Percentiles rank a stretch among this genome's conserved stretches.
These are phyloP conservation scores for Picea engelmannii DNA, from an alignment of 83 land plant species.

Conservation along the genomic window DNA sequence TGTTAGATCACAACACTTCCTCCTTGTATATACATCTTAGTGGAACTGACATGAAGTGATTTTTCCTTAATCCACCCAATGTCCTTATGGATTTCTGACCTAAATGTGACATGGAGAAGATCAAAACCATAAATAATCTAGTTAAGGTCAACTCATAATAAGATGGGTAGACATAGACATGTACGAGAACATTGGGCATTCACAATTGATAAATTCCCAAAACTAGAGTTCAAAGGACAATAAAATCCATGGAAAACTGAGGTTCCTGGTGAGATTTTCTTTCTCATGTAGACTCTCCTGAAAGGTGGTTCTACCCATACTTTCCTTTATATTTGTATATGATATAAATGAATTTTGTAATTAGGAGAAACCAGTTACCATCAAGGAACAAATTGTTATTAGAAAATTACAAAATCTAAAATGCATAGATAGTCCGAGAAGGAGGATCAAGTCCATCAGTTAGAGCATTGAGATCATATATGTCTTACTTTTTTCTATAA, in stretches of 20 bases:
- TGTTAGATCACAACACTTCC: background rate
- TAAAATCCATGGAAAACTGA: too few species aligned
- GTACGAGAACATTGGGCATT: background rate
- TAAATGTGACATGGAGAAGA: too few species aligned
- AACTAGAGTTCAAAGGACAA: background rate
- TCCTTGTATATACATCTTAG: constrained; percentile 15
- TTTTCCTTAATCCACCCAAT: constrained; percentile 1
- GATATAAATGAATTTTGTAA: too few species aligned
- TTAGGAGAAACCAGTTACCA: background rate
- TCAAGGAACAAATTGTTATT: background rate
- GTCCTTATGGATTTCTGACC: too few species aligned
- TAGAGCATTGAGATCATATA: too few species aligned
- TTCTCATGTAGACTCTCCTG: too few species aligned
- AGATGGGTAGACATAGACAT: background rate
- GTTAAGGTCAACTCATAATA: background rate
- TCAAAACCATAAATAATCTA: too few species aligned
- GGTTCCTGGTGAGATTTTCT: too few species aligned
- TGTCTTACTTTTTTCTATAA: too few species aligned
- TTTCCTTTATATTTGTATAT: too few species aligned
- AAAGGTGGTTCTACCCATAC: too few species aligned
- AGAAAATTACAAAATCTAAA: background rate
- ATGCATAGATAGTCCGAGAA: background rate
- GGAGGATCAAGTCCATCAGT: too few species aligned
- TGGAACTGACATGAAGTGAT: background rate
- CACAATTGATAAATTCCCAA: background rate